Evolutionary conservation across 495 filamentous ascomycete genomes (phyloP), one percentile per base, ranked within the genome.

Genomic region (Hypomontagnella monticulosa): DNA sequence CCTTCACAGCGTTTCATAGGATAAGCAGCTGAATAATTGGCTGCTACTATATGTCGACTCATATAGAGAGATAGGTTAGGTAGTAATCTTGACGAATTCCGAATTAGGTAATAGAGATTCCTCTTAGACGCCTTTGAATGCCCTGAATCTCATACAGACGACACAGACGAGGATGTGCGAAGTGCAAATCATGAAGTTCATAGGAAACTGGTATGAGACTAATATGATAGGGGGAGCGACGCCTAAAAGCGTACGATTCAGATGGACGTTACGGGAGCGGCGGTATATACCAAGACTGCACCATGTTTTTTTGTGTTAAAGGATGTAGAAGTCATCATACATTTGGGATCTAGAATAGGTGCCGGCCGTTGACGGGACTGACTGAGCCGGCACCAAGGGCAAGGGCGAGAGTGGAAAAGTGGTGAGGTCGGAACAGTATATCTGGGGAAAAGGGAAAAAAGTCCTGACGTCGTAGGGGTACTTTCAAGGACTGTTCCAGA

Each of bases 251-350:
- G 66, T 48, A 15, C 34, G 41, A 59, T 20, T 18, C 4, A 27
- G 11, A 34, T 14, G 11, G 51, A 46, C 10, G 27, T 56, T 4
- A 44, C 55, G 51, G 63, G 55, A 60, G 43, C 33, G 30, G 37
- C 23, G 34, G 63, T 70, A 63, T 62, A 63, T 66, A 70, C 32
- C 18, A 69, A 14, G 36, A 16, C 32, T 53, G 43, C n/a, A 64
- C 37, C 58, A 67, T 71, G 36, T 42, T 6, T 27, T 27, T 61
- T 51, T 30, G 51, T 46, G 44, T 66, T 51, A 65, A 67, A 61
- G 36, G 54, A 69, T 66, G 40, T 69, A 72, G 69, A 65, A 72
- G 69, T 72, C 69, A 72, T 72, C 69, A 68, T 68, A 68, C 69
- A 69, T 69, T 37, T 63, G 18, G 42, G 57, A 50, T 57, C 41